Base-by-base conservation (phyloP, 2,329 filamentous ascomycete genomes). In the Pyrenochaeta sp. region DNA sequence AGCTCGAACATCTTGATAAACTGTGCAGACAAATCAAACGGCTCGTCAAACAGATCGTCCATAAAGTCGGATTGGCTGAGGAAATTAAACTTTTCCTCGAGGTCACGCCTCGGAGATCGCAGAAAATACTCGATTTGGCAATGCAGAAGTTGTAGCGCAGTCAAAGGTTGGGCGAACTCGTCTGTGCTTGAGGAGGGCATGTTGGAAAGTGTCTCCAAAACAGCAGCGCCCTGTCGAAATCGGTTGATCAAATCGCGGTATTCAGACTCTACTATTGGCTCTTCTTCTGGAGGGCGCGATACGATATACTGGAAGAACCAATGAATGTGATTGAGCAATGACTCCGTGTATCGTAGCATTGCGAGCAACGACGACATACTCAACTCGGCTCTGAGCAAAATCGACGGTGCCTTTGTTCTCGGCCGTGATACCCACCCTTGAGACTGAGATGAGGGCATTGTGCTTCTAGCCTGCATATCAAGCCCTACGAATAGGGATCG, bases 401-500 rank as follows among this genome's bases (percentile, higher is more conserved):
- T 17, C 18, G 14, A n/a, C 7, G 47, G 11, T 33, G 44, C 17
- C 53, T 52, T 51, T 17, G 55, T 39, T 42, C 58, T 46, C 17
- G 68, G 54, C 10, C 57, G 40, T n/a, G 66, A 54, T 12, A 68
- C 70, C 72, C 70, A 75, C 7, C 17, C 51, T 1, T 36, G 36
- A 2, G 63, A 40, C 15, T 56, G 46, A 3, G 48, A 51, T 35
- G 66, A 59, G 18, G 59, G 63, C 57, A 75, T 65, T 14, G 72
- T 68, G 7, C 59, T 62, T 29, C 71, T 58, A 10, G 67, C 67
- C 35, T 72, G 68, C 17, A 69, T 61, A 39, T 74, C 70, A 41
- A 75, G 61, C 2, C 61, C 66, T 2, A 69, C 63, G 37, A 75
- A 64, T 17, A 75, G 66, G 4, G 64, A 58, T 21, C 68, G 63